Base-by-base conservation (phyloP, 306 rosid genomes). In the Begonia loranthoides region DNA sequence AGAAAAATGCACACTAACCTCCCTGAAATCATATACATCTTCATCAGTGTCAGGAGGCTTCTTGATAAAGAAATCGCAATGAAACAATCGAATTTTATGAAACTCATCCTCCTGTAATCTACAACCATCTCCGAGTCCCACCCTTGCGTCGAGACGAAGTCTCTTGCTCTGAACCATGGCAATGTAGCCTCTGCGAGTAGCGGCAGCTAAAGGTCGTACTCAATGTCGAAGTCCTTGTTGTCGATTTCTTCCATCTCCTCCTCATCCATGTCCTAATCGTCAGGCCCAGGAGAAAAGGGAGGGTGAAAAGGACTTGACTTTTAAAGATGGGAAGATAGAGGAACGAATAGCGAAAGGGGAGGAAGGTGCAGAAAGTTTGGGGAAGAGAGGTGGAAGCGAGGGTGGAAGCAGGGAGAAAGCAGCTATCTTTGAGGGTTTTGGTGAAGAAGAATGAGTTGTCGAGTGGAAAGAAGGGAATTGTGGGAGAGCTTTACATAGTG, bases 171-270 rank as follows among this genome's bases (percentile, higher is more conserved):
- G 79, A 53, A 56, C 94, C 55, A 67, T 59, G 51, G 67, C 69
- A 9, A 90, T 78, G 61, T 80, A 82, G n/a, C 52, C 75, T 16
- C 74, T 46, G 3, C 55, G 58, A 9, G 69, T 39, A 0, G 59
- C 58, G 0, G 61, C 59, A 6, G 77, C 64, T 12, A 69, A 53
- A 5, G 75, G 51, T 88, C 93, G 67, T 89, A 89, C 77, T 90
- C 92, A 39, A 90, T 80, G 76, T 85, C 95, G 66, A 85, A 90
- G 69, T 90, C 97, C 64, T 85, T 80, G 80, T 82, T 90, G 68
- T 90, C 94, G 50, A 85, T 76, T 65, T 85, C 94, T 46, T 85
- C 94, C 57, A 85, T 50, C 69, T 79, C 90, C 13, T 90, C 94
- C 19, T 80, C 92, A 55, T 90, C 87, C 81, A 85, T 85, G 54